These are phyloP conservation scores for Cladobotryum protrusum DNA, from an alignment of 2,329 filamentous ascomycete genomes.

Conservation along the genomic window DNA sequence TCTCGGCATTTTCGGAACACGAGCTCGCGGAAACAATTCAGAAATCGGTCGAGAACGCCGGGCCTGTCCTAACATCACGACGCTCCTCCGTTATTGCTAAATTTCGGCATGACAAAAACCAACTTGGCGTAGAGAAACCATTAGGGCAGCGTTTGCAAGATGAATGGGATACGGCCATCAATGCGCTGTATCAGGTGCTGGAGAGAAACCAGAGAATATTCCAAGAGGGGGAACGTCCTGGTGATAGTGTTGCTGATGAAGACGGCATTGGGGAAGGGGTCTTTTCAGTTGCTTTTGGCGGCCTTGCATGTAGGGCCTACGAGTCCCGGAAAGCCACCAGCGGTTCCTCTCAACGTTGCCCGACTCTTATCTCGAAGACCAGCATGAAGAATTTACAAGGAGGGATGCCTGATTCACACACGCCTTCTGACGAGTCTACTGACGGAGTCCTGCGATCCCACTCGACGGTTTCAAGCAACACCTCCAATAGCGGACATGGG, in stretches of 20 bases:
- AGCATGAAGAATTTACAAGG: slow-evolving; percentile 8
- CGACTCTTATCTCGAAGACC: slow-evolving; percentile 7
- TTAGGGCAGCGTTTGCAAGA: slow-evolving; percentile 32
- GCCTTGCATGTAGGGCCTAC: slow-evolving; percentile 28
- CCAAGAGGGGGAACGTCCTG: slow-evolving; percentile 14
- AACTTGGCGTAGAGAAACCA: slow-evolving; percentile 23
- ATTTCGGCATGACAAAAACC: slow-evolving; percentile 27
- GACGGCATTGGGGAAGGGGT: slow-evolving; percentile 10
- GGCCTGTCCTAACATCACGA: slow-evolving; percentile 19
- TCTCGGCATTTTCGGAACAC: slow-evolving; percentile 34
- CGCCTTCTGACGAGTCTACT: not conserved
- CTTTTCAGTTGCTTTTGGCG: slow-evolving; percentile 31
- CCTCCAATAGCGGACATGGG: slow-evolving; percentile 30
- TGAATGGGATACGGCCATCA: slow-evolving; percentile 33
- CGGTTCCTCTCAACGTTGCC: slow-evolving; percentile 3
- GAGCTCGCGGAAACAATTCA: slow-evolving; percentile 31
- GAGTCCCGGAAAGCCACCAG: slow-evolving; percentile 22
- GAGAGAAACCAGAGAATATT: slow-evolving; percentile 29
- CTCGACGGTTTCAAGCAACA: slow-evolving; percentile 31
- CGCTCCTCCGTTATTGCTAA: slow-evolving; percentile 30
- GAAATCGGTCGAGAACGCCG: slow-evolving; percentile 27
- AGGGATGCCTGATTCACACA: slow-evolving; percentile 9
- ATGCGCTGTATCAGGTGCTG: slow-evolving; percentile 28
- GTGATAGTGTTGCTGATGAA: slow-evolving; percentile 11
- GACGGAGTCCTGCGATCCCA: slow-evolving; percentile 2